Evolutionary conservation across 164 flowering plant species (phyloP).

Genomic region (Dillenia suffruticosa): DNA sequence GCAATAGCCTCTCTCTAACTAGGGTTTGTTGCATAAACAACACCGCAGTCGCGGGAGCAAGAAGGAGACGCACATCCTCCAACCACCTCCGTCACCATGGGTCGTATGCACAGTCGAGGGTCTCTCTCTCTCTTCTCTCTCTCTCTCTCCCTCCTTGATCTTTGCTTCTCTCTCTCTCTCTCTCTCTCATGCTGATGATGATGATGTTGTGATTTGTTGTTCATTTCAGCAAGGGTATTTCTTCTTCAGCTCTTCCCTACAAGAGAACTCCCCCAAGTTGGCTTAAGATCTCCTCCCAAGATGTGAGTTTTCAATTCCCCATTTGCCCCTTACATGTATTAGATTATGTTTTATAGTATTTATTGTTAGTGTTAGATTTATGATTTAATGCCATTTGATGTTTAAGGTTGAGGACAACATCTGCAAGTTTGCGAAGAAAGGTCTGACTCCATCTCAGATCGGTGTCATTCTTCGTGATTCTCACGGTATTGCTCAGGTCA

Average conservation of each 20-base stretch:
- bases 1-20: no score
- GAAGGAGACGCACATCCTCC: background rate
- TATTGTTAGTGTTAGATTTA: background rate
- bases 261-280: conserved; percentile 74
- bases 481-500: conserved; percentile 90
- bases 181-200: background rate
- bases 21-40: no score
- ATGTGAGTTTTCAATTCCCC: conserved; percentile 19
- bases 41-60: background rate
- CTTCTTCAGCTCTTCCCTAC: conserved; percentile 78
- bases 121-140: background rate
- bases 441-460: conserved; percentile 88
- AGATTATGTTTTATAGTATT: background rate
- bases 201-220: background rate
- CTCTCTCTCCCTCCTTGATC: background rate
- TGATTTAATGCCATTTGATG: background rate
- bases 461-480: conserved; percentile 94
- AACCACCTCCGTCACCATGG: conserved; percentile 27
- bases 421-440: conserved; percentile 92
- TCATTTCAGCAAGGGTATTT: conserved; percentile 76
- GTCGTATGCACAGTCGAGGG: conserved; percentile 60
- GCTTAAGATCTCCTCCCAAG: conserved; percentile 40
- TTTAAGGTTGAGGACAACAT: conserved; percentile 81
- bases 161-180: background rate
- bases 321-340: background rate